Conservation (phyloP, 352 stramenopile species). For the Pythium dissotocum region DNA sequence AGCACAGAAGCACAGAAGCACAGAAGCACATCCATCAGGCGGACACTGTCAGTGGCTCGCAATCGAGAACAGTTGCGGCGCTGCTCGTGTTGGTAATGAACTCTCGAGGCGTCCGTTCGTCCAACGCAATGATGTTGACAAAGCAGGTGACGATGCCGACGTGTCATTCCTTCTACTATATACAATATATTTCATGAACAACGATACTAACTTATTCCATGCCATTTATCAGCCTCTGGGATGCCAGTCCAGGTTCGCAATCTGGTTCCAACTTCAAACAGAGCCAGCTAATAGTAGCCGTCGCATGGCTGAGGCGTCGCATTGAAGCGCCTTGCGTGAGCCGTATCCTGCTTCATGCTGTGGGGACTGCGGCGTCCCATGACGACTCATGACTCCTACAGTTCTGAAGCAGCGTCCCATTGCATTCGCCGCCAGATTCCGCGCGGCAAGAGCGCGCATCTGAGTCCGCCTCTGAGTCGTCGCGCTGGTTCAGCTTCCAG, state of each 20-base stretch:
- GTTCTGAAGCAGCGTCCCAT: not conserved
- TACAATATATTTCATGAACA: not conserved
- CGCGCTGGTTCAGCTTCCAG: not conserved
- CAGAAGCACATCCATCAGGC: too few relatives aligned
- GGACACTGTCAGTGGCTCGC: too few relatives aligned
- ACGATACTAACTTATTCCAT: not conserved
- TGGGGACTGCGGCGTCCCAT: not conserved
- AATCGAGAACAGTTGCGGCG: too few relatives aligned
- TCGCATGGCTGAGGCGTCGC: too few relatives aligned
- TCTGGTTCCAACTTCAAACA: not conserved
- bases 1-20: too few relatives aligned
- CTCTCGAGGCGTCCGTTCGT: too few relatives aligned
- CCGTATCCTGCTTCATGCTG: not conserved
- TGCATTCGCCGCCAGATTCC: not conserved
- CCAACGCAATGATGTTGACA: too few relatives aligned
- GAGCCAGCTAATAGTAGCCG: not conserved
- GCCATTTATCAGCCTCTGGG: not conserved
- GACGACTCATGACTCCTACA: not conserved
- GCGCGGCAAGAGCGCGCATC: not conserved
- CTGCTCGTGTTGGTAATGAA: too few relatives aligned
- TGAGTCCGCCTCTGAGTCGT: not conserved
- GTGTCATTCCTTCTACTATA: not conserved
- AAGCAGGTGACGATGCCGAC: not conserved
- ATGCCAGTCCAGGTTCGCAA: not conserved
- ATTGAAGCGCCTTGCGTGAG: too few relatives aligned